phyloP scores from a whole-genome alignment of 139 green algal species.

The Volvox reticuliferus region DNA sequence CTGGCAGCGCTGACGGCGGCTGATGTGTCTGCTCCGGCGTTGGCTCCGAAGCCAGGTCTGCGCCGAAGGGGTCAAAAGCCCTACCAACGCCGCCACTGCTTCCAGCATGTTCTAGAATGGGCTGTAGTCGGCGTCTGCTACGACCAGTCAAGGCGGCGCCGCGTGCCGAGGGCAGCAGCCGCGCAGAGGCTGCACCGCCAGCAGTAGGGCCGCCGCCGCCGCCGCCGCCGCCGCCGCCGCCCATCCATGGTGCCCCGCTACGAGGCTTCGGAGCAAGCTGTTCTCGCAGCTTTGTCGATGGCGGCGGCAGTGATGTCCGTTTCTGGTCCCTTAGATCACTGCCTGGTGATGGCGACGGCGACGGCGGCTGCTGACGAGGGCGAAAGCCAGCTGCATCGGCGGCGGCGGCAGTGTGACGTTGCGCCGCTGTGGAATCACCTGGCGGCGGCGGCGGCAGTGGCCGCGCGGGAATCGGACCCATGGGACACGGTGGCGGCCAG shows the following conservation, averaged over 20 bases:
- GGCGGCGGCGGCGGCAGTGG: no score
- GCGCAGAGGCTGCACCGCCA: not conserved
- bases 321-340: no score
- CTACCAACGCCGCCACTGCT: not conserved
- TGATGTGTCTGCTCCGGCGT: no score
- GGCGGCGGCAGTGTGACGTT: not conserved
- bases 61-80: no score
- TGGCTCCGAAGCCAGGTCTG: no score
- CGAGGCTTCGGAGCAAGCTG: no score
- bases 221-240: not conserved
- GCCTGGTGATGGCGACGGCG: not conserved
- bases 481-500: conserved; percentile 4
- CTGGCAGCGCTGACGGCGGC: no score
- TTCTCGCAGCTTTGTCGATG: no score
- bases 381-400: not conserved
- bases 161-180: not conserved
- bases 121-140: not conserved
- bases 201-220: not conserved
- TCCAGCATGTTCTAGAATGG: not conserved
- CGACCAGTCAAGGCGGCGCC: not conserved
- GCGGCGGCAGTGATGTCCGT: no score
- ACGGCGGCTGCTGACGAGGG: not conserved
- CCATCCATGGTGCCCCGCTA: not conserved
- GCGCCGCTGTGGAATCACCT: not conserved
- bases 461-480: not conserved